Percentiles rank a stretch among this genome's conserved stretches.
Conservation (phyloP, 116 monocot species). For the Papilionanthe hybrid region DNA sequence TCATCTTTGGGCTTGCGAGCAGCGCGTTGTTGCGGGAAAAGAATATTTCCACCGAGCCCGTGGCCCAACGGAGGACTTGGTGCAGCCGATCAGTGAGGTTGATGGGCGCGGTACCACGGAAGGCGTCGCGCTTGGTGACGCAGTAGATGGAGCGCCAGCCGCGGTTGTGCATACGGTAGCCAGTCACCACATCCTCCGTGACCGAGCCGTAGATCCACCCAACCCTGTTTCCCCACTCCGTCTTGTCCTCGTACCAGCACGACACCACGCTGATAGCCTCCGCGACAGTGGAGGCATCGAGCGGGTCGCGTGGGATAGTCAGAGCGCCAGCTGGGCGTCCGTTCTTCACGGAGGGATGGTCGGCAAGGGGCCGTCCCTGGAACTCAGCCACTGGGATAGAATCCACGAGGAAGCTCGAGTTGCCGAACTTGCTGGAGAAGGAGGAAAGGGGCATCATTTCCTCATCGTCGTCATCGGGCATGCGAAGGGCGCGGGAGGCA, state of each 20-base stretch:
- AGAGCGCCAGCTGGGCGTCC: conserved; percentile 13
- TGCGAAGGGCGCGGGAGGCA: conserved; percentile 1
- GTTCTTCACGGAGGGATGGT: conserved; percentile 11
- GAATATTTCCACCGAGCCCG: conserved; percentile 39
- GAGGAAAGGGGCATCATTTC: conserved; percentile 5
- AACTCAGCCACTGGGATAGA: conserved; percentile 16
- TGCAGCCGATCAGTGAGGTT: conserved; percentile 38
- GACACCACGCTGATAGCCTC: conserved; percentile 19
- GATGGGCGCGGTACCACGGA: conserved; percentile 36
- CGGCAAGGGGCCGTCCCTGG: conserved; percentile 13
- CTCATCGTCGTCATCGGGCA: conserved; percentile 5
- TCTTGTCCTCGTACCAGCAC: conserved; percentile 37
- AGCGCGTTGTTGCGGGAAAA: conserved; percentile 48
- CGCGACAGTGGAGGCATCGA: conserved; percentile 13
- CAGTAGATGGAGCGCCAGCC: conserved; percentile 45
- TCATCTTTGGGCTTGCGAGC: conserved; percentile 15
- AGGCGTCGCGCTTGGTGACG: conserved; percentile 41
- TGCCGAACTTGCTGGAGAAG: conserved; percentile 9
- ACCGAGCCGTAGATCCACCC: conserved; percentile 49
- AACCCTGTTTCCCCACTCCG: conserved; percentile 42
- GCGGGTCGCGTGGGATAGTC: conserved; percentile 9
- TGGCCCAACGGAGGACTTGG: conserved; percentile 41
- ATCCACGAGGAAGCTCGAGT: conserved; percentile 8
- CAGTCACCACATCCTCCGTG: conserved; percentile 42
- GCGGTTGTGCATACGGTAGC: conserved; percentile 48